Evolutionary conservation across 2,329 filamentous ascomycete genomes (phyloP).

Genomic region (Apiospora aurea): DNA sequence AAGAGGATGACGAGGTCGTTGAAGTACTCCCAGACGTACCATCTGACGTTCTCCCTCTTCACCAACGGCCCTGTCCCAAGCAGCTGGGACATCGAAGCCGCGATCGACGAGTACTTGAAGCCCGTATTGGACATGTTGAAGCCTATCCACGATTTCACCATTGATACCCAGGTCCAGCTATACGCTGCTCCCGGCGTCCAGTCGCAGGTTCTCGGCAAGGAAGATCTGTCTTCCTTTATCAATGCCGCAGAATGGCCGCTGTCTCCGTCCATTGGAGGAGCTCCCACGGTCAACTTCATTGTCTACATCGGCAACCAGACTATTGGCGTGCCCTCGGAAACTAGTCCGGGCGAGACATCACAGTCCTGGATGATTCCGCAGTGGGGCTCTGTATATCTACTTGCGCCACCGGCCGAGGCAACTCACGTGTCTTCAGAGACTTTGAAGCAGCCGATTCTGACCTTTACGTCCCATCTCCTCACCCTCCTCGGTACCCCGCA

Average conservation of each 20-base stretch:
- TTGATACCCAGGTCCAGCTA: constrained; percentile 94
- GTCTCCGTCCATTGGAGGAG: constrained; percentile 89
- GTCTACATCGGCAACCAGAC: constrained; percentile 85
- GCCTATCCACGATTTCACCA: constrained; percentile 91
- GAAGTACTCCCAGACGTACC: constrained; percentile 92
- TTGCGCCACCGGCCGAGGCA: constrained; percentile 53
- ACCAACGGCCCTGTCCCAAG: constrained; percentile 80
- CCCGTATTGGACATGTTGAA: constrained; percentile 82
- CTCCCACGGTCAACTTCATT: constrained; percentile 95
- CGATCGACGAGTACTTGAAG: constrained; percentile 80
- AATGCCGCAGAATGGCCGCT: constrained; percentile 98
- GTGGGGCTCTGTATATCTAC: constrained; percentile 79
- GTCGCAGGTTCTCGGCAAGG: constrained; percentile 73
- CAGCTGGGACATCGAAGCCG: constrained; percentile 88
- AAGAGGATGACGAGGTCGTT: constrained; percentile 84
- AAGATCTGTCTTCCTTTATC: constrained; percentile 92
- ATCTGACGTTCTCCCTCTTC: constrained; percentile 95
- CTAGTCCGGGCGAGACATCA: constrained; percentile 50
- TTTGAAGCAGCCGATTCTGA: constrained; percentile 82
- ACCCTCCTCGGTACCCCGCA: constrained; percentile 86
- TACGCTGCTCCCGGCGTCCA: constrained; percentile 78
- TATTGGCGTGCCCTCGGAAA: constrained; percentile 58
- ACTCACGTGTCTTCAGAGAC: constrained; percentile 67
- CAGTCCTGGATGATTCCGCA: constrained; percentile 91
- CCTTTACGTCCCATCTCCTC: constrained; percentile 89